Conservation (phyloP, 1,284 basidiomycete genomes). For the Sporisorium iseilematis-ciliati region DNA sequence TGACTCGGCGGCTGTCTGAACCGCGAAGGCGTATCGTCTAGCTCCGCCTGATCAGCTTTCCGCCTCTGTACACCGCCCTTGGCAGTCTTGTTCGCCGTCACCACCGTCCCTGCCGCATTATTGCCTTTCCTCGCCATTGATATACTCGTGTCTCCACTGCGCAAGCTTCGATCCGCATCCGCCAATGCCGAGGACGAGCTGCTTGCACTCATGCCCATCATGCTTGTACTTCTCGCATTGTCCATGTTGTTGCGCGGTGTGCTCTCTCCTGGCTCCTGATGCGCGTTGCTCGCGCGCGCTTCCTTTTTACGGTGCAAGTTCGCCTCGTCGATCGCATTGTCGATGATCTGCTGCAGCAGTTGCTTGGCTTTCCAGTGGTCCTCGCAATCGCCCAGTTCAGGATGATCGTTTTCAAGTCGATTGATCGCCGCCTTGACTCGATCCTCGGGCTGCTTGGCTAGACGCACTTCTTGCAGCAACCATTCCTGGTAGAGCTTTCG, state of each 20-base stretch:
- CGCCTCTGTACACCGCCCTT: slow-evolving; percentile 29
- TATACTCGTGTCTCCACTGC: slow-evolving; percentile 25
- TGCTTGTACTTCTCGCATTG: slow-evolving; percentile 21
- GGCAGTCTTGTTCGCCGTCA: slow-evolving; percentile 11
- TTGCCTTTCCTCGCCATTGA: slow-evolving; percentile 24
- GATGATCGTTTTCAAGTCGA: slow-evolving; percentile 48
- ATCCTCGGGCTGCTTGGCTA: slow-evolving; percentile 57
- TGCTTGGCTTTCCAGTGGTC: slow-evolving; percentile 58
- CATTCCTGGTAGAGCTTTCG: slow-evolving; percentile 57
- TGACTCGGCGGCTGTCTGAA: slow-evolving; percentile 42
- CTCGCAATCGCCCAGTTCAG: slow-evolving; percentile 55
- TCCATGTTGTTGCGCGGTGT: slow-evolving; percentile 30
- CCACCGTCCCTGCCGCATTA: slow-evolving; percentile 5
- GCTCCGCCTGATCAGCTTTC: slow-evolving; percentile 48
- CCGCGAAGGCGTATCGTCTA: slow-evolving; percentile 47
- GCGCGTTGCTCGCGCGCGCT: slow-evolving; percentile 32
- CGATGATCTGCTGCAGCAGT: slow-evolving; percentile 59
- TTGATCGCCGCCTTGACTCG: slow-evolving; percentile 54
- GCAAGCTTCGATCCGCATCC: slow-evolving; percentile 34
- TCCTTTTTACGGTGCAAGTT: slow-evolving; percentile 56
- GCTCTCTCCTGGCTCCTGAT: slow-evolving; percentile 32
- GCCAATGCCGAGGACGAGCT: slow-evolving; percentile 36
- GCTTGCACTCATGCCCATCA: slow-evolving; percentile 34
- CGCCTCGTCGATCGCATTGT: slow-evolving; percentile 60
- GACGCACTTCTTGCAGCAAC: slow-evolving; percentile 53